Base-by-base conservation (phyloP, 2,329 filamentous ascomycete species). In the Colletotrichum liaoningense region DNA sequence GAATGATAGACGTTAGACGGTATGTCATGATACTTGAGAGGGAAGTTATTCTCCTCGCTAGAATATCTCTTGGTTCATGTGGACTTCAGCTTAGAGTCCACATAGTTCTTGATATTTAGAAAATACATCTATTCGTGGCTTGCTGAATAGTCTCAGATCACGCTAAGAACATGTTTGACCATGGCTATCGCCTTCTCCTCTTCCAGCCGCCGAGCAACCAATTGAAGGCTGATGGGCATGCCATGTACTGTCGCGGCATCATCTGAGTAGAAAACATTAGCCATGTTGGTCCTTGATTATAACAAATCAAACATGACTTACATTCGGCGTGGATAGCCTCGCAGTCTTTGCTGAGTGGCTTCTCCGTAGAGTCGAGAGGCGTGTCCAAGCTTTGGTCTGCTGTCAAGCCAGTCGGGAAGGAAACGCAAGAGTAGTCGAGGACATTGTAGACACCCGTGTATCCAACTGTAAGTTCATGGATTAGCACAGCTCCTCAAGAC, bases 361-460 rank as follows among this genome's bases (percentile, higher is more conserved):
- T 67, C 9, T 84, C 84, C 0, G 64, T 63, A 1, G 79, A 69
- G 2, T 76, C 79, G 0, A 79, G 11, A 4, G 30, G 66, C 16
- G 75, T 65, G 60, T 88, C 86, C 8, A 85, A 62, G 1, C 76
- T 74, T 69, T 83, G 81, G 67, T 88, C 84, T 0, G 83, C 86
- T 0, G 33, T 74, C 14, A 86, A 12, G 0, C 85, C 84, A 0
- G 85, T 85, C 0, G 86, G 83, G 71, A 88, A 88, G 0, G 86
- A 87, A 0, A 88, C 79, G 65, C 81, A 82, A 0, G 86, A 80
- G 69, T 88, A 87, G 76, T 88, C 86, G 1, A 88, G 76, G 0
- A 88, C 81, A 59, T 88, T 88, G 76, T 80, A 88, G 0, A 88
- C 86, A 4, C 86, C 86, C 0, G 86, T 88, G 69, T 88, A 88